phyloP scores from a whole-genome alignment of 139 green algal genomes.

The Mesotaenium endlicherianum region DNA sequence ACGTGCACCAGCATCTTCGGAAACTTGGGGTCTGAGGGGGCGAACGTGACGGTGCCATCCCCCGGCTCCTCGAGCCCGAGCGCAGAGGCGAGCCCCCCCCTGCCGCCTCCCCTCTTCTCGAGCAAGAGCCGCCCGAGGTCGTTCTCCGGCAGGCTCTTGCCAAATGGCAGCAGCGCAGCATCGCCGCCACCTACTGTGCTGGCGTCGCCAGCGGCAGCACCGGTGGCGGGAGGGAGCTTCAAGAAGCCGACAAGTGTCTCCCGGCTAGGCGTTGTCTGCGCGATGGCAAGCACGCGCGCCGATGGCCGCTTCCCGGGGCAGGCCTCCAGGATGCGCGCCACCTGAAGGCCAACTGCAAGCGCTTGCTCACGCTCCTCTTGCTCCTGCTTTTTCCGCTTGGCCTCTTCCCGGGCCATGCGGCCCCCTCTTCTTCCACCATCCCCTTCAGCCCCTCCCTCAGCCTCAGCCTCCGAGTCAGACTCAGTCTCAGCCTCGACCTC shows the following conservation, averaged over 20 bases:
- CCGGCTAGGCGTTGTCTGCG: slow-evolving; percentile 59
- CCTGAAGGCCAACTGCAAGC: background rate
- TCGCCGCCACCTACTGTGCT: background rate
- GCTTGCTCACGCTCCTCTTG: background rate
- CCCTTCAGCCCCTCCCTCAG: no score
- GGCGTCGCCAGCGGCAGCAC: background rate
- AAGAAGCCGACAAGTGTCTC: slow-evolving; percentile 74
- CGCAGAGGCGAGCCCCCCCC: background rate
- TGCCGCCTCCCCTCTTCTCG: slow-evolving; percentile 1
- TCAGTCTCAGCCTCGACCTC: background rate
- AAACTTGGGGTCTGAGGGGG: slow-evolving; percentile 68
- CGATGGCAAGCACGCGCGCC: slow-evolving; percentile 73
- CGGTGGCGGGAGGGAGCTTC: slow-evolving; percentile 38
- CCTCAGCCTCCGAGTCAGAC: background rate
- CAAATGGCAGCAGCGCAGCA: no score
- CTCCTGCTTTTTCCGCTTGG: background rate
- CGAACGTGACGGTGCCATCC: background rate
- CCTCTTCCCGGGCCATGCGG: no score
- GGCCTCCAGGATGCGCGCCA: background rate
- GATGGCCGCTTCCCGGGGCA: slow-evolving; percentile 49
- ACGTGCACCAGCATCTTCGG: slow-evolving; percentile 57
- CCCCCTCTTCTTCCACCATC: no score
- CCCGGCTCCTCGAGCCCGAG: background rate
- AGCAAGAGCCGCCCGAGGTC: background rate
- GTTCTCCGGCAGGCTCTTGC: no score